Evolutionary conservation across 1,284 basidiomycete species (phyloP).

Genomic region (Ceraceosorus guamensis): DNA sequence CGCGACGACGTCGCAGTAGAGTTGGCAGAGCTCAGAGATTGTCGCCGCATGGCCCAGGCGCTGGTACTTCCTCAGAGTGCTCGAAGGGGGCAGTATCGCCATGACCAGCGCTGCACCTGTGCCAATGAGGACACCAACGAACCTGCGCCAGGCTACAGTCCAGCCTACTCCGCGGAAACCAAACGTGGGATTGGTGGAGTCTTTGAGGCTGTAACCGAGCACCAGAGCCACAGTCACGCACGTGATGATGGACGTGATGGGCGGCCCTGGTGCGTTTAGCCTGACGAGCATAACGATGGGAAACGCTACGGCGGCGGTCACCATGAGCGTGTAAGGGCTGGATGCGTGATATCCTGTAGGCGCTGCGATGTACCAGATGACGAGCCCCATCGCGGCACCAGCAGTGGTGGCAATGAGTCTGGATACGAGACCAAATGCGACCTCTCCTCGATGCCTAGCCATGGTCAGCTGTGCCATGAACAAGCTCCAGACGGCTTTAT

Average conservation of each 20-base stretch:
- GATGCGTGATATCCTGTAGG: conserved; percentile 48
- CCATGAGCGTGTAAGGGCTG: conserved; percentile 68
- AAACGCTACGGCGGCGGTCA: conserved; percentile 62
- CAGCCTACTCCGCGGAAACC: conserved; percentile 50
- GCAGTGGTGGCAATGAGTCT: conserved; percentile 32
- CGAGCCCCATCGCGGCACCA: conserved; percentile 59
- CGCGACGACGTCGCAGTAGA: conserved; percentile 50
- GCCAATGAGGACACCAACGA: conserved; percentile 46
- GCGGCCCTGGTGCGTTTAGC: conserved; percentile 66
- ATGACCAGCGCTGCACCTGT: conserved; percentile 42
- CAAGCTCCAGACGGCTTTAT: conserved; percentile 41
- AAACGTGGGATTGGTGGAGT: conserved; percentile 24
- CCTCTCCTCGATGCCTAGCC: conserved; percentile 39
- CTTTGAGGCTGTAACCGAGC: conserved; percentile 38
- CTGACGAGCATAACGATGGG: conserved; percentile 57
- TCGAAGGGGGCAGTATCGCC: conserved; percentile 46
- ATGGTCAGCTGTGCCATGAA: conserved; percentile 45
- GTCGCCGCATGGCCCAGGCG: conserved; percentile 31
- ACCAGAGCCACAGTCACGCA: conserved; percentile 59
- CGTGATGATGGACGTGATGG: conserved; percentile 66
- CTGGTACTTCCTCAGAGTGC: conserved; percentile 49
- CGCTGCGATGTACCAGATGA: conserved; percentile 60
- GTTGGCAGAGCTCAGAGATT: conserved; percentile 43
- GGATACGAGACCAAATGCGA: conserved; percentile 30
- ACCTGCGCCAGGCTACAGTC: conserved; percentile 52